Base-by-base conservation (phyloP, 495 filamentous ascomycete species). In the Lindgomyces ingoldianus region DNA sequence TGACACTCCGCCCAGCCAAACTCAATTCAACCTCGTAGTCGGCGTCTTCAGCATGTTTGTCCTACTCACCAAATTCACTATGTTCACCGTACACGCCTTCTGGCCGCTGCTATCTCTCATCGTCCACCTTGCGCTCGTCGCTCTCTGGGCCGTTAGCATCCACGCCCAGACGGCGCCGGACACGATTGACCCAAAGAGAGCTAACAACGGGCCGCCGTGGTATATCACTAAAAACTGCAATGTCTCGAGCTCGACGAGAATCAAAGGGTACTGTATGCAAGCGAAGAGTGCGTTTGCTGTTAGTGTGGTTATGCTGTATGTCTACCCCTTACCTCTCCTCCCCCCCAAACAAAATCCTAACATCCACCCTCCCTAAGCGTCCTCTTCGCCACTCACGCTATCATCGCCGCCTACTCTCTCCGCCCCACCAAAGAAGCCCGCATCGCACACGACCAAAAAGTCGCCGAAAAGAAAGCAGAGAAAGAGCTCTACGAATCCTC, bases 21-120 rank as follows among this genome's bases (percentile, higher is more conserved):
- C 89, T 52, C 79, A 88, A 53, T 96, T 79, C 77, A 93, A 95
- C 73, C 84, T 96, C 61, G 87, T 91, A 57, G 85, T 96, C 70
- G 84, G 89, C 50, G 86, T 96, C 63, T 75, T 96, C 62, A 86
- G 80, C 56, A 83, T 85, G 69, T 90, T 90, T 78, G 71, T 87
- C 70, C 80, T 88, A 60, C 81, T 90, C 26, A 77, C 77, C 66
- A 88, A 88, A 76, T 77, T 78, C 66, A 85, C 89, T 29, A 78
- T 87, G 54, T 88, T 85, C 76, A 79, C 90, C 64, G 83, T 92
- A 76, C 83, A 87, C 68, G 76, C 89, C 67, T 91, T 87, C 76
- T 85, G 80, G 50, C 92, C 92, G 2, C 75, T 92, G 30, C 18
- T 93, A 45, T 84, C 84, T 14, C 72, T 84, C 36, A 16, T 86